Evolutionary conservation across 2,329 filamentous ascomycete genomes (phyloP).

Genomic region (Pseudogymnoascus sp.): DNA sequence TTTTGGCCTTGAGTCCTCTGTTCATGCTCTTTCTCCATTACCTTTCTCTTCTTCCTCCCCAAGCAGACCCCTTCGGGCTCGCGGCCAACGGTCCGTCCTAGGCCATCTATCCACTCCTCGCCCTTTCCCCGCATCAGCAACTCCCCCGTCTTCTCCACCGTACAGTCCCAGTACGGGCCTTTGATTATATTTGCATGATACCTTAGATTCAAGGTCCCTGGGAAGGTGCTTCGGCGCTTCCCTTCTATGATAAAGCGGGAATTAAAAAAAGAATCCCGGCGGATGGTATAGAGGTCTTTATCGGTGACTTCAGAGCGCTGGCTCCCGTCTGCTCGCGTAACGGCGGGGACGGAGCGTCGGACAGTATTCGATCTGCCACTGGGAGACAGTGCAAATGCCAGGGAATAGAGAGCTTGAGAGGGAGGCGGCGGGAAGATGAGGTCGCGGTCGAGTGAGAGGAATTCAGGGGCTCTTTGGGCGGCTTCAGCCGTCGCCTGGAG

Average conservation of each 20-base stretch:
- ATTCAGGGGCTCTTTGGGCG: neutral
- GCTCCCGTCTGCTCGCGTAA: neutral
- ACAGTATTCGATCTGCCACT: neutral
- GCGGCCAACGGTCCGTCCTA: neutral
- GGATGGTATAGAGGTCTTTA: neutral
- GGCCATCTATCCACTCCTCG: conserved; percentile 7
- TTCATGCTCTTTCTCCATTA: conserved; percentile 2
- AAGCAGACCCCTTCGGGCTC: neutral
- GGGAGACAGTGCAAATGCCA: neutral
- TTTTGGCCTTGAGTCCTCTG: neutral
- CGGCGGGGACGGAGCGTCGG: neutral
- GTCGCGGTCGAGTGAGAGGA: conserved; percentile 3
- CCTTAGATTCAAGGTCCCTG: neutral
- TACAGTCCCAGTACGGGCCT: neutral
- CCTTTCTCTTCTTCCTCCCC: conserved; percentile 4
- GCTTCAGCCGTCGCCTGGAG: neutral
- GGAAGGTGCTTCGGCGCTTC: conserved; percentile 3
- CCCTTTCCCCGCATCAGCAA: neutral
- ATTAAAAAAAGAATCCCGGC: neutral
- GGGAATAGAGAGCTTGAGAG: conserved; percentile 6
- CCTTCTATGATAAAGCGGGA: neutral
- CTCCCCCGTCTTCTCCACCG: conserved; percentile 1
- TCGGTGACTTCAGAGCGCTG: conserved; percentile 4
- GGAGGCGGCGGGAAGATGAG: conserved; percentile 4
- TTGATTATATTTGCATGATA: neutral